Conservation (phyloP, 1,284 basidiomycete genomes). For the Sanghuangporus baumii region DNA sequence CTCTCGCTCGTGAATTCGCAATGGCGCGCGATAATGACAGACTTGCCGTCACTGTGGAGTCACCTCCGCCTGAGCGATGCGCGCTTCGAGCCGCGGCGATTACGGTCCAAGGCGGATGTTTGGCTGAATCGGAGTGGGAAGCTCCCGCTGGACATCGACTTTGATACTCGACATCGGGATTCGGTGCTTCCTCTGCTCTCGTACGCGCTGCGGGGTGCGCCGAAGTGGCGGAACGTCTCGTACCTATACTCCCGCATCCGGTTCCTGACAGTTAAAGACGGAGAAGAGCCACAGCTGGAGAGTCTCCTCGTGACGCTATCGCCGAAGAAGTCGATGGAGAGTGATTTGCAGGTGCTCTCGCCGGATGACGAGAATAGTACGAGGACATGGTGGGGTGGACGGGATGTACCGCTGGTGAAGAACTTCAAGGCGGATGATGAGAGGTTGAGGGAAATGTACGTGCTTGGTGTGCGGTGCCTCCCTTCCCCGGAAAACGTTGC, state of each 20-base stretch:
- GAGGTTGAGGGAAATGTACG: slow-evolving; percentile 9
- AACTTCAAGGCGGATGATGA: slow-evolving; percentile 10
- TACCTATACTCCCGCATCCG: slow-evolving; percentile 30
- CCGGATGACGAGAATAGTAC: not conserved
- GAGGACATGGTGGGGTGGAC: slow-evolving; percentile 8
- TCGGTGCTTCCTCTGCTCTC: slow-evolving; percentile 56
- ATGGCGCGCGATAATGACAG: slow-evolving; percentile 42
- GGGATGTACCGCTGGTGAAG: not conserved
- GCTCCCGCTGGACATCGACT: slow-evolving; percentile 47
- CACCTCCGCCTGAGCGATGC: slow-evolving; percentile 43
- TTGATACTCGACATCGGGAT: slow-evolving; percentile 45
- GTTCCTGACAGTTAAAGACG: slow-evolving; percentile 13
- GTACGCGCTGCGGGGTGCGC: slow-evolving; percentile 46
- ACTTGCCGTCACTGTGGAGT: slow-evolving; percentile 43
- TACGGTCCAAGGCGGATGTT: slow-evolving; percentile 41
- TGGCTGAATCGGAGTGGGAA: slow-evolving; percentile 50
- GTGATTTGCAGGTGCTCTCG: slow-evolving; percentile 1
- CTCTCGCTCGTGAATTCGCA: slow-evolving; percentile 47
- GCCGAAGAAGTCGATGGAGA: slow-evolving; percentile 6
- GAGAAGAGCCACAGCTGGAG: slow-evolving; percentile 31
- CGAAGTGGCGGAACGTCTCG: slow-evolving; percentile 42
- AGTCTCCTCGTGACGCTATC: slow-evolving; percentile 15
- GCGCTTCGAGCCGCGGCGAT: slow-evolving; percentile 29
- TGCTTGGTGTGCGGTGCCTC: slow-evolving; percentile 6
- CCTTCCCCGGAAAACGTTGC: not conserved